Evolutionary conservation across 129 eudicot species (phyloP), one percentile per base, ranked within the genome.

Genomic region (Flaveria ramosissima): DNA sequence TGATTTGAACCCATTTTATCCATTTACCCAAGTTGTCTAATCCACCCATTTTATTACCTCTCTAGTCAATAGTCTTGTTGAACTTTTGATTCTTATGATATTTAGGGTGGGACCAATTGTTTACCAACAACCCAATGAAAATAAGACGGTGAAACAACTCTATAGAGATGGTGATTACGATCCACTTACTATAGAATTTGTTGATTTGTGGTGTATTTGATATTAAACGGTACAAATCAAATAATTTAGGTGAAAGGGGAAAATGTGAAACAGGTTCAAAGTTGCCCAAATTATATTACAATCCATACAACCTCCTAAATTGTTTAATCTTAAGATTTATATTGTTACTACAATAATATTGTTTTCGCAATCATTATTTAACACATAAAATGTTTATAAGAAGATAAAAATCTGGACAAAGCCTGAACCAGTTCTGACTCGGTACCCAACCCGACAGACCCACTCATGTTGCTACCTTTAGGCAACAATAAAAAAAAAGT

Each of bases 121-220:
- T 67, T 67, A 67, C 52, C 52, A 67, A 67, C 71, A 41, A 39
- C 27, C 3, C 46, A 67, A 67, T 41, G 26, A 67, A 67, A 66
- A 66, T 39, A 67, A n/a, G 51, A n/a, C 9, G 1, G 1, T 67
- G 69, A 27, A 27, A 30, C 3, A 62, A 62, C 68, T 12, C 68
- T 11, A 26, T 15, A 70, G 41, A 51, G 75, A 16, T 48, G 47
- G 63, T 36, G 13, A n/a, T 50, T 63, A 15, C 3, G 39, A 55
- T 63, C 77, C 68, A 17, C 55, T 17, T 12, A 20, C 36, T 53
- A 4, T 9, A 8, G 50, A 26, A 75, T n/a, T 30, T 30, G 60
- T 46, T 30, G 4, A 60, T 24, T 74, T 60, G 41, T 50, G 77
- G 42, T 55, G 45, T 56, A 36, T 20, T 51, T 51, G 56, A 30